These are phyloP conservation scores for Piromyces sp. DNA, from an alignment of 192 early-diverging fungal genomes.

Conservation along the genomic window DNA sequence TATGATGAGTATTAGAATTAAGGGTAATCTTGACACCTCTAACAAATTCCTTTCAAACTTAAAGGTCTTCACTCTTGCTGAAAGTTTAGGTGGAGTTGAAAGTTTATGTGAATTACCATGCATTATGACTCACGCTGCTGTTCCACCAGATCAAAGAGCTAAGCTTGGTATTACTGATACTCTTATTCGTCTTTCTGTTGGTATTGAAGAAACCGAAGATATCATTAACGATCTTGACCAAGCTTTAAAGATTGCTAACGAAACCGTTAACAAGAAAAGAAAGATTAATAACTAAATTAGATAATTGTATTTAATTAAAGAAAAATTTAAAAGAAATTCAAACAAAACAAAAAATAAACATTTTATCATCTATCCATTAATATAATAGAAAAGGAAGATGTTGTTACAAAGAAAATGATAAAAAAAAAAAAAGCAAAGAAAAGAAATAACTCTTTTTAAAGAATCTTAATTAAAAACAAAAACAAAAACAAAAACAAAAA, in stretches of 20 bases:
- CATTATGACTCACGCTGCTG: constrained; percentile 87
- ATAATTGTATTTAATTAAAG: too few species aligned
- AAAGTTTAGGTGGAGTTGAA: constrained; percentile 91
- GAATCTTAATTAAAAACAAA: too few species aligned
- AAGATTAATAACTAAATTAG: neutral
- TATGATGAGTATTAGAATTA: constrained; percentile 89
- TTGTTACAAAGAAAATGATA: too few species aligned
- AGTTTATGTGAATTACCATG: constrained; percentile 82
- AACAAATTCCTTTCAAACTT: constrained; percentile 69
- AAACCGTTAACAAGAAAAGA: neutral
- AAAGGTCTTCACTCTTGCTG: constrained; percentile 81
- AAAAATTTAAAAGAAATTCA: too few species aligned
- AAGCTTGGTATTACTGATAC: constrained; percentile 81
- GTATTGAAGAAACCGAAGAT: constrained; percentile 81
- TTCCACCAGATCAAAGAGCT: constrained; percentile 68
- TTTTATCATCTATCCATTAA: too few species aligned
- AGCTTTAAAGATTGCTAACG: constrained; percentile 25
- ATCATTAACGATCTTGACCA: constrained; percentile 56
- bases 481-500: too few species aligned
- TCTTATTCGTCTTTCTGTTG: constrained; percentile 80
- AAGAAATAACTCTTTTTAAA: too few species aligned
- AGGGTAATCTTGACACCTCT: constrained; percentile 56
- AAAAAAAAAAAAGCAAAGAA: too few species aligned
- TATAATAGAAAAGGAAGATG: too few species aligned
- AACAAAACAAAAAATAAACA: too few species aligned